Evolutionary conservation across 2,329 filamentous ascomycete genomes (phyloP), one percentile per base, ranked within the genome.

Genomic region (Fulvia fulva): DNA sequence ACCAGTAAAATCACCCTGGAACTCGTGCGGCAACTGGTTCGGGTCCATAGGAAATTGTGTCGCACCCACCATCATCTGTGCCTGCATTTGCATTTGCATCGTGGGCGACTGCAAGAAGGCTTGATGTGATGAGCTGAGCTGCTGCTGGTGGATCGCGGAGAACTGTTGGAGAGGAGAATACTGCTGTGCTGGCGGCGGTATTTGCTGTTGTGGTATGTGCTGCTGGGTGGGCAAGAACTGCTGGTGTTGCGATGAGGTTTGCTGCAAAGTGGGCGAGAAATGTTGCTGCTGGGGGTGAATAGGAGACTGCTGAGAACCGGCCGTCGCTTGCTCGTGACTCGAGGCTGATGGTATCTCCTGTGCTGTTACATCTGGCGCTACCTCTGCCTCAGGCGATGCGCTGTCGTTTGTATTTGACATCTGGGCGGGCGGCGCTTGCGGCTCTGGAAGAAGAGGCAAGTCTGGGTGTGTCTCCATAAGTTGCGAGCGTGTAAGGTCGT

Each of bases 391-490:
- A 19, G 47, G 26, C 25, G 25, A n/a, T 11, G 47, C 9, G 9
- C 5, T 21, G 7, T 28, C 12, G 12, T n/a, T 9, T 32, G 6
- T n/a, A 14, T 44, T 45, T 41, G 14, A 41, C 57, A 60, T 60
- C 26, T 58, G 49, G 22, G 57, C 57, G 34, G 51, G 21, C 2
- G 60, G 60, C 2, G 57, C 57, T 6, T 19, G 37, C 8, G 49
- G 41, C 49, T 57, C 55, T 9, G 51, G 55, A 16, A 70, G 55
- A 14, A 65, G 45, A 3, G 66, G 61, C 5, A 69, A 59, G 53
- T 66, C 61, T 11, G 67, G 67, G 57, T 70, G 67, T 23, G 68
- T 70, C 51, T 70, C 68, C 49, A 63, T 51, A 22, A 70, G 56
- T 23, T 63, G 62, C 5, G 34, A 41, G 5, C 65, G 60, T 7